These are phyloP conservation scores for Leccinum obscurum DNA, from an alignment of 768 basidiomycete genomes.

Conservation along the genomic window DNA sequence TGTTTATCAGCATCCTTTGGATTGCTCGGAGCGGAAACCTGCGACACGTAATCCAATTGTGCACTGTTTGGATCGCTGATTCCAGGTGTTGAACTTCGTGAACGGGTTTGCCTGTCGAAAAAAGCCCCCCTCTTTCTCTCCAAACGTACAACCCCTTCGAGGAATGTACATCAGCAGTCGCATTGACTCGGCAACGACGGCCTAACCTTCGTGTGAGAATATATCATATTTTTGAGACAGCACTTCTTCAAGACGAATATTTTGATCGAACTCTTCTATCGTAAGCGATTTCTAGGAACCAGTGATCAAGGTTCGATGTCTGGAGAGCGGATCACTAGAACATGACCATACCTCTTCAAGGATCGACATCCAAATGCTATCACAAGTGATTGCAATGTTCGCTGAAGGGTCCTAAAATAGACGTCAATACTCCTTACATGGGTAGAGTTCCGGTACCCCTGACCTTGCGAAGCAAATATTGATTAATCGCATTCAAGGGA, in stretches of 20 bases:
- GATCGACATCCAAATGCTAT: slow-evolving; percentile 9
- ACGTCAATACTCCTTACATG: no score
- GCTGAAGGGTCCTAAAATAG: slow-evolving; percentile 5
- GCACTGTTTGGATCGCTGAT: neutral
- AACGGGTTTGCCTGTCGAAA: neutral
- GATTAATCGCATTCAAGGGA: slow-evolving; percentile 8
- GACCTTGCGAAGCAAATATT: slow-evolving; percentile 3
- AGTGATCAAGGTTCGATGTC: no score
- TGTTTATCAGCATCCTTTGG: neutral
- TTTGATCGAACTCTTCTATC: neutral
- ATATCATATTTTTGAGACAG: slow-evolving; percentile 2
- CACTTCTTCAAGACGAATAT: neutral
- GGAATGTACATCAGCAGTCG: neutral
- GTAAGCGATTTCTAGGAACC: no score
- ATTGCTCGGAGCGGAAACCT: neutral
- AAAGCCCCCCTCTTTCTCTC: neutral
- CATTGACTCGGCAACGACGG: no score
- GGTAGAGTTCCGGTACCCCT: no score
- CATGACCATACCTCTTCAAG: slow-evolving; percentile 4
- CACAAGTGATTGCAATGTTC: slow-evolving; percentile 9
- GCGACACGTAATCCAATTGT: no score
- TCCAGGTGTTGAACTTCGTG: neutral
- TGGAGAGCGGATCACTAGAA: neutral
- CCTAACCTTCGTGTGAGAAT: slow-evolving; percentile 1
- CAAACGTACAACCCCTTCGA: slow-evolving; percentile 3